A percentile compares a stretch with the other conserved stretches of the same genome.
Conservation (phyloP, 345 rosid species). For the Nephelium lappaceum region DNA sequence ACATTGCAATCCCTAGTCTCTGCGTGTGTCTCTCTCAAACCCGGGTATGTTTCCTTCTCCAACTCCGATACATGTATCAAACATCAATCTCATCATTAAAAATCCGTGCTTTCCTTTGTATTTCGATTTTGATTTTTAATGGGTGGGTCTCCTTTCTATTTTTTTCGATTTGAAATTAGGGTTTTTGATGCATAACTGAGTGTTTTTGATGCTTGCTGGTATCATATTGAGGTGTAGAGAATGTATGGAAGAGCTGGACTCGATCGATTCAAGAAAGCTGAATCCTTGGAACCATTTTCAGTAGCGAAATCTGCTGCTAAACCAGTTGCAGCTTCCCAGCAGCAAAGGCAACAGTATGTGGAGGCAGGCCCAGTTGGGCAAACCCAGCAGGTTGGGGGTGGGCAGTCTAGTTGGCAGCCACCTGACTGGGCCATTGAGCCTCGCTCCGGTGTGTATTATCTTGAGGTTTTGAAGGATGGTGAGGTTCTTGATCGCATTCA, state of each 20-base stretch:
- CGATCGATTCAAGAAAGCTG: constrained; percentile 88
- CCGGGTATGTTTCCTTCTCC: background rate
- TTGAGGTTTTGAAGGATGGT: constrained; percentile 86
- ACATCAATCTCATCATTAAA: too few relatives aligned
- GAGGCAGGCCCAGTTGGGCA: constrained; percentile 31
- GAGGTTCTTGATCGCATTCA: constrained; percentile 78
- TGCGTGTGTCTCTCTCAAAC: background rate
- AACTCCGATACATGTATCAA: background rate
- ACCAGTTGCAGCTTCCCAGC: constrained; percentile 14
- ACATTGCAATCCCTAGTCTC: background rate
- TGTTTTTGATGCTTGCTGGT: background rate
- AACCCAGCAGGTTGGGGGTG: constrained; percentile 64
- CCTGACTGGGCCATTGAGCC: constrained; percentile 99
- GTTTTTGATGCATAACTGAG: background rate
- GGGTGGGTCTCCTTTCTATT: background rate
- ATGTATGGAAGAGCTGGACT: constrained; percentile 95
- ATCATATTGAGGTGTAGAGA: constrained; percentile 23
- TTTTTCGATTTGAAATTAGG: constrained; percentile 10
- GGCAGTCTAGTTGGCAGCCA: constrained; percentile 89
- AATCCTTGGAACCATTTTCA: constrained; percentile 85
- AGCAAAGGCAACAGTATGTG: too few relatives aligned
- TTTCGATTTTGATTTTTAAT: background rate
- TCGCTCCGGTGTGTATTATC: constrained; percentile 77
- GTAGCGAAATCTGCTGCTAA: constrained; percentile 40
- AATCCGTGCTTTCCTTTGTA: background rate